Conservation (phyloP, 495 filamentous ascomycete species). For the Margaritispora aquatica region DNA sequence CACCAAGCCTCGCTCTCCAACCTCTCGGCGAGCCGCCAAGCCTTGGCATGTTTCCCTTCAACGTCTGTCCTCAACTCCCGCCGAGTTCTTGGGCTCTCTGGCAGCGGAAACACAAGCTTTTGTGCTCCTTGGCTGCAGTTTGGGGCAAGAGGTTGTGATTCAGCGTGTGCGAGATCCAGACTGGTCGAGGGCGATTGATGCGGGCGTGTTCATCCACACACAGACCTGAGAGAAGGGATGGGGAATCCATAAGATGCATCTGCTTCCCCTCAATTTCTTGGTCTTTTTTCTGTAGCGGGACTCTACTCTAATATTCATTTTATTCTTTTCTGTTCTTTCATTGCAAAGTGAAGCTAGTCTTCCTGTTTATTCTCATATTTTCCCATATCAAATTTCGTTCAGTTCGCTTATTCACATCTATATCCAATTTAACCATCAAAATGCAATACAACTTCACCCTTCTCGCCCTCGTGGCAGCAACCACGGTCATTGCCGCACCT, state of each 20-base stretch:
- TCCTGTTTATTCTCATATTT: neutral
- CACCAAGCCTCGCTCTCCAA: neutral
- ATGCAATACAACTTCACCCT: conserved; percentile 15
- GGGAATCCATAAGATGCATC: neutral
- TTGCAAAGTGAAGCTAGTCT: conserved; percentile 5
- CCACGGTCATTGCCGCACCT: conserved; percentile 30
- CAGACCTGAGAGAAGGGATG: neutral
- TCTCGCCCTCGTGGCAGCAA: conserved; percentile 18
- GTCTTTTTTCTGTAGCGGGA: conserved; percentile 10
- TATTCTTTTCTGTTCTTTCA: neutral
- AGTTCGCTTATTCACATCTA: neutral
- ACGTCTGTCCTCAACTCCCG: neutral
- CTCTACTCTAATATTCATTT: conserved; percentile 4
- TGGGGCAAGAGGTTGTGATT: neutral
- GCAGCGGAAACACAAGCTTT: neutral
- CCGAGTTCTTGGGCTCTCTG: neutral
- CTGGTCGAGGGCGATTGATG: neutral
- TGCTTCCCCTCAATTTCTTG: conserved; percentile 1
- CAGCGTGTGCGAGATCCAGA: neutral
- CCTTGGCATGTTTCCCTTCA: neutral
- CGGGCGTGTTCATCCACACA: neutral
- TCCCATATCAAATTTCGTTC: neutral
- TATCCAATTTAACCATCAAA: neutral
- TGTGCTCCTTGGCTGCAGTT: neutral
- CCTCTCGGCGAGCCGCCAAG: neutral